Evolutionary conservation across 495 filamentous ascomycete genomes (phyloP).

Genomic region (Aspergillus sclerotioniger): DNA sequence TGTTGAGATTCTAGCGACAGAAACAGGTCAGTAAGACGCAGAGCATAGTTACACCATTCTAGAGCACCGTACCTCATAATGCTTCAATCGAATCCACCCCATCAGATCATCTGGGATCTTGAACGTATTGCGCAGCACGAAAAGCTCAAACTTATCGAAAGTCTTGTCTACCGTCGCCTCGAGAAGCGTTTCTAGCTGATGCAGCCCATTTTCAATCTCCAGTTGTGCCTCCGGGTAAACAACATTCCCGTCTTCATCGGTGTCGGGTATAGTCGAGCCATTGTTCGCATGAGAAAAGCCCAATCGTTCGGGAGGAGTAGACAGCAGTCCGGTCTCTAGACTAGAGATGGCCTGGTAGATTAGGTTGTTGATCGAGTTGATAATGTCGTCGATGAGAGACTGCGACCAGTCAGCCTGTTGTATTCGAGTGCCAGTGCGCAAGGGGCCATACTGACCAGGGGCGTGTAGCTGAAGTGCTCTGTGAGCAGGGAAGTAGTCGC

Average conservation of each 20-base stretch:
- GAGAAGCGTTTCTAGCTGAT: slow-evolving; percentile 94
- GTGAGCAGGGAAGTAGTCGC: slow-evolving; percentile 74
- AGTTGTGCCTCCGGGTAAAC: slow-evolving; percentile 59
- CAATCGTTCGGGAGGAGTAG: slow-evolving; percentile 65
- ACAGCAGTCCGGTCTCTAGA: slow-evolving; percentile 75
- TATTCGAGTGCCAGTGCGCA: slow-evolving; percentile 12
- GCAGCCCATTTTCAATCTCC: slow-evolving; percentile 87
- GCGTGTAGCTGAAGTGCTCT: slow-evolving; percentile 94
- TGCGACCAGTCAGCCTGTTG: slow-evolving; percentile 37
- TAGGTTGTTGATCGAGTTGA: slow-evolving; percentile 90
- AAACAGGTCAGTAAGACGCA: slow-evolving; percentile 4
- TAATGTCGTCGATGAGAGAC: slow-evolving; percentile 95
- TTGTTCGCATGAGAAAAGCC: slow-evolving; percentile 61
- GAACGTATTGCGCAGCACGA: slow-evolving; percentile 84
- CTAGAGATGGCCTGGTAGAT: slow-evolving; percentile 80
- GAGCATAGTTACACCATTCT: neutral
- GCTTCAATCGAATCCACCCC: slow-evolving; percentile 73
- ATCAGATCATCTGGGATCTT: slow-evolving; percentile 70
- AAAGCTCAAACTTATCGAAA: slow-evolving; percentile 80
- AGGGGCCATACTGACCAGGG: slow-evolving; percentile 61
- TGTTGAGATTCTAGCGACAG: slow-evolving; percentile 33
- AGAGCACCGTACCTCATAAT: slow-evolving; percentile 70
- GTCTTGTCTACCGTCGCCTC: slow-evolving; percentile 72
- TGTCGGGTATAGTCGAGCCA: slow-evolving; percentile 48
- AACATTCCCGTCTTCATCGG: slow-evolving; percentile 53